These are phyloP conservation scores for Zygosaccharomyces lentus DNA, from an alignment of 805 yeast species.

Conservation along the genomic window DNA sequence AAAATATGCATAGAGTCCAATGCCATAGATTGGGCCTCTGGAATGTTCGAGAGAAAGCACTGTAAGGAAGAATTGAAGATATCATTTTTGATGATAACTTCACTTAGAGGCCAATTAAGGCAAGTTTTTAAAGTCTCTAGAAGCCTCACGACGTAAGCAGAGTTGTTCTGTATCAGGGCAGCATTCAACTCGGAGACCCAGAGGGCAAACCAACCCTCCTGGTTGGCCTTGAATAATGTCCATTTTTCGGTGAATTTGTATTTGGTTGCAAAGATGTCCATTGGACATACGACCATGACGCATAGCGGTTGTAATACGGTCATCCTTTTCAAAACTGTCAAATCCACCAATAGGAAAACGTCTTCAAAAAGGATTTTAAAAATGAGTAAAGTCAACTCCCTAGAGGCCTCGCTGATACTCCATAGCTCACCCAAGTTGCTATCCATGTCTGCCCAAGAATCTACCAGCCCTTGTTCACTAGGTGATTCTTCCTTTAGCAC, in stretches of 20 bases:
- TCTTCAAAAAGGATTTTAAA: conserved; percentile 90
- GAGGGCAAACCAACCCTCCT: conserved; percentile 80
- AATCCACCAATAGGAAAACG: conserved; percentile 84
- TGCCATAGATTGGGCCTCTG: conserved; percentile 72
- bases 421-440: conserved; percentile 67
- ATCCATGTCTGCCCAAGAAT: conserved; percentile 90
- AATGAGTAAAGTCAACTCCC: conserved; percentile 75
- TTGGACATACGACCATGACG: conserved; percentile 77
- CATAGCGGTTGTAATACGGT: conserved; percentile 76
- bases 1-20: conserved; percentile 87
- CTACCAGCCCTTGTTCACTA: conserved; percentile 42
- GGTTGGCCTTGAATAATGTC: conserved; percentile 55
- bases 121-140: conserved; percentile 84
- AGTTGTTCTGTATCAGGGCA: conserved; percentile 41
- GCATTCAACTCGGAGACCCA: conserved; percentile 57
- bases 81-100: conserved; percentile 61
- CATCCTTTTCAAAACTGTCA: conserved; percentile 77
- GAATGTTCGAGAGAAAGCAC: conserved; percentile 55
- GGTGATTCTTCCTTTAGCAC: conserved; percentile 41
- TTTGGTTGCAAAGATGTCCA: conserved; percentile 57
- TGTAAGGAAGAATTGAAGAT: conserved; percentile 59
- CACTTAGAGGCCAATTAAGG: conserved; percentile 85
- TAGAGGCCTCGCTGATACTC: conserved; percentile 56
- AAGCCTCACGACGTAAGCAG: conserved; percentile 58
- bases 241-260: conserved; percentile 49